Evolutionary conservation across 2,329 filamentous ascomycete genomes (phyloP), one percentile per base, ranked within the genome.

Genomic region (Mycosphaerella arachidis): DNA sequence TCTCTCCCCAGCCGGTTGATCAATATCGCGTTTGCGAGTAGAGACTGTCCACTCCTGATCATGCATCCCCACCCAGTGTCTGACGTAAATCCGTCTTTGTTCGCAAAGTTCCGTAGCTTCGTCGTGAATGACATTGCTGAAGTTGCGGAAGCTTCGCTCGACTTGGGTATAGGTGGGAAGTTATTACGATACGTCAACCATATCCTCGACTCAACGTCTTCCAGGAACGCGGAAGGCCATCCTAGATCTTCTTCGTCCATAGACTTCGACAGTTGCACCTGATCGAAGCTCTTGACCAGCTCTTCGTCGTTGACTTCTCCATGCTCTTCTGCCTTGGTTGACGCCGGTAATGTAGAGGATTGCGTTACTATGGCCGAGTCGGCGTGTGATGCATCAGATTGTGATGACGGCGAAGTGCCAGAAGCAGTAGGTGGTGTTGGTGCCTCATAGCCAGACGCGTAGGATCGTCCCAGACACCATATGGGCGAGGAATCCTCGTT

Each of bases 61-160:
- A 99, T 99, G 72, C 94, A 99, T 0, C 94, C 94, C 92, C 95
- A 99, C 55, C 94, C 94, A 9, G 91, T 92, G 73, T 99, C 94
- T 1, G 91, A 93, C 10, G 91, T 89, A 75, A 97, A 99, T 4
- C 90, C 92, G 29, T 82, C 82, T 59, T 90, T 85, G 53, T 96
- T 91, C 10, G 85, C 83, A 6, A 97, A 78, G 70, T 91, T 89
- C 70, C 92, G 89, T 67, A 97, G 80, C 54, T 92, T 87, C 75
- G 96, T 93, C 1, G 90, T 81, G 59, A 97, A 84, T 3, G 91
- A 95, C 78, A 97, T 85, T 7, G 86, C 80, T 4, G 87, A 81
- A 0, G 81, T 73, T 13, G 91, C 89, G 69, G 86, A 86, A 0
- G 89, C 86, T 66, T 93, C 89, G 56, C 83, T 81, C 4, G 90